Evolutionary conservation across 768 basidiomycete genomes (phyloP), one percentile per base, ranked within the genome.

Genomic region (Mycena pura): DNA sequence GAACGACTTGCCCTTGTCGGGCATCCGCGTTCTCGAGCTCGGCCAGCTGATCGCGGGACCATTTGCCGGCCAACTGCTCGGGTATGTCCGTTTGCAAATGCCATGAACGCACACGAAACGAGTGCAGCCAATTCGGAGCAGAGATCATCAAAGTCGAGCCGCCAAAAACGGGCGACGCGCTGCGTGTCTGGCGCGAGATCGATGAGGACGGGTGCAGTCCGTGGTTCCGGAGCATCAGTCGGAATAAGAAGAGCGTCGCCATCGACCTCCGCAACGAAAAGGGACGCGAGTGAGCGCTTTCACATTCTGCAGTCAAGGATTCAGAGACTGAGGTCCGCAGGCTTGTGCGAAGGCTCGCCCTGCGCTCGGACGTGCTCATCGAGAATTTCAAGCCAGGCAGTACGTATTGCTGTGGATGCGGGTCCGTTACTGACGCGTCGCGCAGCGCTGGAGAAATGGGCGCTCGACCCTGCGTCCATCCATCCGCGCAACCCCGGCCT

Each of bases 401-500:
- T 89, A 64, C 47, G 87, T 77, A 5, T 7, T 1, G 21, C 36
- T 19, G 7, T 8, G 28, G 40, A 21, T 27, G 15, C 24, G n/a
- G 17, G n/a, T 34, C 6, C 31, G 15, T 15, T 10, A 29, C 13
- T 60, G 36, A 36, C 38, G n/a, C n/a, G 22, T 28, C 29, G 53
- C 38, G 19, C 50, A 90, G 89, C 88, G 1, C 78, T 91, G 9
- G 88, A 90, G 68, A 88, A 85, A 73, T 90, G 89, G 88, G 78
- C 78, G 1, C 76, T 90, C 32, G 87, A 86, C 6, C 88, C 88
- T 2, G 74, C 73, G 11, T 79, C 80, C 53, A 69, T 90, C 5
- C 84, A 83, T 21, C 86, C 85, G n/a, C 85, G 87, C 61, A 96
- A 96, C 67, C 91, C 93, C 0, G 88, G 87, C 51, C 82, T 98